Evolutionary conservation across 306 rosid genomes (phyloP).

Genomic region (Casuarina equisetifolia): DNA sequence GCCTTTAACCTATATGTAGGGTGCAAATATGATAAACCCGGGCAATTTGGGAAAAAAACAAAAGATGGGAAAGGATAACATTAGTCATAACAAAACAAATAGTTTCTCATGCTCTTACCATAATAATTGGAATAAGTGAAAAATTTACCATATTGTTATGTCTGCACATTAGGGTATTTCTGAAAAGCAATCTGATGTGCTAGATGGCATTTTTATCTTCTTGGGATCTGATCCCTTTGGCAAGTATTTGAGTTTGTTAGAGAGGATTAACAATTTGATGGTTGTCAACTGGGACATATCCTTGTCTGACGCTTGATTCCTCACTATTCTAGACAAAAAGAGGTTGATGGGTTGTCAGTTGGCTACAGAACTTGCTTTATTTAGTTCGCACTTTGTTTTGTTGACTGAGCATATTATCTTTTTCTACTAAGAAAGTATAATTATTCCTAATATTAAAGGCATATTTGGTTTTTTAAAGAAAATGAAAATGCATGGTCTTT

Average conservation of each 20-base stretch:
- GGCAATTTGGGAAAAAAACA: not conserved
- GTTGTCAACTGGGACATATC: not conserved
- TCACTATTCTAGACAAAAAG: not conserved
- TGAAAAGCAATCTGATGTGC: not conserved
- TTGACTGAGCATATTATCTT: not conserved
- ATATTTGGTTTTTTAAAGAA: not conserved
- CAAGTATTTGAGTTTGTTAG: not conserved
- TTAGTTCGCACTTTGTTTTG: not conserved
- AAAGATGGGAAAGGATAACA: too few species aligned
- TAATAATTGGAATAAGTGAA: not conserved
- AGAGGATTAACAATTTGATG: not conserved
- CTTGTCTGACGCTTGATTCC: not conserved
- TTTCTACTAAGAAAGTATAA: not conserved
- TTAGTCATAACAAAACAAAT: not conserved
- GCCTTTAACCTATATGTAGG: not conserved
- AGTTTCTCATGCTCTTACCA: not conserved
- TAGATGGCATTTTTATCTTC: not conserved
- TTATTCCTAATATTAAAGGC: not conserved
- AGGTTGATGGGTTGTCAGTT: not conserved
- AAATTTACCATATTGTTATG: not conserved
- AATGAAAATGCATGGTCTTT: not conserved
- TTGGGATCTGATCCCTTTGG: conserved; percentile 1
- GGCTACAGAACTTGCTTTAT: not conserved
- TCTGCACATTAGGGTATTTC: not conserved
- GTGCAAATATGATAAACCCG: not conserved